Percentiles rank a stretch among this genome's conserved stretches.
Conservation (phyloP, 495 filamentous ascomycete genomes). For the Aspergillus mulundensis region DNA sequence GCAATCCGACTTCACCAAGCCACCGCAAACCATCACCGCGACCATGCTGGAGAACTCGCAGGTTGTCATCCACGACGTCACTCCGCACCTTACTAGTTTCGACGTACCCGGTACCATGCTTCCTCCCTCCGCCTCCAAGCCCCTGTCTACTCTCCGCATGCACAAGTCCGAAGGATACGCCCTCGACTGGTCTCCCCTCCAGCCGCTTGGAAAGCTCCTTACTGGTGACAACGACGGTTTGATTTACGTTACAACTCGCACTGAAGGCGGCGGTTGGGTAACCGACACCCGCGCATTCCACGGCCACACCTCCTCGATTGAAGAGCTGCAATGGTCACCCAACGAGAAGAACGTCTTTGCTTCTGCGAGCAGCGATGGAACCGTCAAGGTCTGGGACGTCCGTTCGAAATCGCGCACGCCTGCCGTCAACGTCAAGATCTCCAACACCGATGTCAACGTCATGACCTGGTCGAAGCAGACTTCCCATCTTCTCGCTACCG, state of each 20-base stretch:
- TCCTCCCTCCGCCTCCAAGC: slow-evolving; percentile 76
- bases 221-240: slow-evolving; percentile 88
- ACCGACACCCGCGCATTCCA: slow-evolving; percentile 75
- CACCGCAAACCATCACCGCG: slow-evolving; percentile 77
- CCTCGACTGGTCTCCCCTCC: slow-evolving; percentile 84
- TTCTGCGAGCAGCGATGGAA: slow-evolving; percentile 88
- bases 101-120: slow-evolving; percentile 79
- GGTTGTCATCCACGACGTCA: slow-evolving; percentile 90
- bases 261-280: slow-evolving; percentile 81
- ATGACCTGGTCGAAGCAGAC: slow-evolving; percentile 89
- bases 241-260: slow-evolving; percentile 82
- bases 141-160: slow-evolving; percentile 78
- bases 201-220: slow-evolving; percentile 73
- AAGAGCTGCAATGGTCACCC: slow-evolving; percentile 95
- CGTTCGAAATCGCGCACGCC: slow-evolving; percentile 82
- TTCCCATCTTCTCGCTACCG: slow-evolving; percentile 82
- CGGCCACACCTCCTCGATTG: slow-evolving; percentile 79
- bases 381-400: slow-evolving; percentile 92
- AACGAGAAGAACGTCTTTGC: slow-evolving; percentile 89
- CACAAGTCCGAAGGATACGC: slow-evolving; percentile 94
- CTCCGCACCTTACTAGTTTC: slow-evolving; percentile 79
- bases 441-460: slow-evolving; percentile 85
- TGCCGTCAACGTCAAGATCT: slow-evolving; percentile 80
- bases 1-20: slow-evolving; percentile 60
- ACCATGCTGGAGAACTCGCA: slow-evolving; percentile 85